phyloP scores from a whole-genome alignment of 805 yeast genomes.

The Candida nanaspora region DNA sequence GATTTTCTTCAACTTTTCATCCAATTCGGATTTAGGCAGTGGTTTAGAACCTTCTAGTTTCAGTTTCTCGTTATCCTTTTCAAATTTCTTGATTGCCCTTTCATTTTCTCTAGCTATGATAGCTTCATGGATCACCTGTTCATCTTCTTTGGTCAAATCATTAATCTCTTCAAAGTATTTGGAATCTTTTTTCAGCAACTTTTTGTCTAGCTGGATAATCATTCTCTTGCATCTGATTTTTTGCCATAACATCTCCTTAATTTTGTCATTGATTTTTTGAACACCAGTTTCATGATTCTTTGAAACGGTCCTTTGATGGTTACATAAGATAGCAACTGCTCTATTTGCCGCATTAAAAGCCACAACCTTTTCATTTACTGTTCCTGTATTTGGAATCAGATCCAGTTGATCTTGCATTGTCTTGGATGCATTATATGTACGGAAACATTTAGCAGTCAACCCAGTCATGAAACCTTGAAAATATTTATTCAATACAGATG shows the following conservation, averaged over 20 bases:
- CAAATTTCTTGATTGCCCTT: constrained; percentile 55
- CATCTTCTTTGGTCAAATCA: constrained; percentile 60
- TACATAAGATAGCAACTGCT: constrained; percentile 92
- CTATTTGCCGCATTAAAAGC: constrained; percentile 92
- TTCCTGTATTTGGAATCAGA: constrained; percentile 76
- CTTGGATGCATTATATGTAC: constrained; percentile 94
- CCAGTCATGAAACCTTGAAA: constrained; percentile 89
- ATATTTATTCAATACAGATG: constrained; percentile 74
- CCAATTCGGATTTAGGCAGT: constrained; percentile 47
- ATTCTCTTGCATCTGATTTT: constrained; percentile 66
- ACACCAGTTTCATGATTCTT: constrained; percentile 79
- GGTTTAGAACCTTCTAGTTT: constrained; percentile 47
- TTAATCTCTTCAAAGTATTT: constrained; percentile 62
- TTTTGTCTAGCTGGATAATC: constrained; percentile 59
- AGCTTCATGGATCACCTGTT: constrained; percentile 46
- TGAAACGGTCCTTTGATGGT: constrained; percentile 90
- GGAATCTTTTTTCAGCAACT: constrained; percentile 39
- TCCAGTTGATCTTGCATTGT: constrained; percentile 95
- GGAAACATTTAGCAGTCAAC: constrained; percentile 91
- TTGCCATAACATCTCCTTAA: constrained; percentile 81
- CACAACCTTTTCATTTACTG: constrained; percentile 81
- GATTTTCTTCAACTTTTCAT: constrained; percentile 46
- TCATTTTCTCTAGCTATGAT: constrained; percentile 62
- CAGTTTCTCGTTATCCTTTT: constrained; percentile 71
- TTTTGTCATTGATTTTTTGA: constrained; percentile 67